These are phyloP conservation scores for Fonsecaea erecta DNA, from an alignment of 2,329 filamentous ascomycete genomes.

Conservation along the genomic window DNA sequence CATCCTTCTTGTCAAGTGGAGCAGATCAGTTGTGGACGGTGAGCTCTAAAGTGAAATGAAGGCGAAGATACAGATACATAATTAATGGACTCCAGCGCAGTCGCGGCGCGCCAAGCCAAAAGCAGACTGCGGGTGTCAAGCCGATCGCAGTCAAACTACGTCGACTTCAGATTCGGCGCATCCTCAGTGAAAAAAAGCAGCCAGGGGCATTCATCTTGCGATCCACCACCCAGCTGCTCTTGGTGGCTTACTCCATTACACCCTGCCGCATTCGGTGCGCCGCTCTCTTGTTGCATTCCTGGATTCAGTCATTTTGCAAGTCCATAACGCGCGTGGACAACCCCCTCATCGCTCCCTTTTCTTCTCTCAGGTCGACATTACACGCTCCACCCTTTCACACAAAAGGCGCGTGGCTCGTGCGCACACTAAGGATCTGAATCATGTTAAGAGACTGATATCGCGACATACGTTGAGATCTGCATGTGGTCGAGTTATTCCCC, in stretches of 20 bases:
- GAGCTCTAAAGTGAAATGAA: background rate
- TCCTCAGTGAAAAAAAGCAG: background rate
- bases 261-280: background rate
- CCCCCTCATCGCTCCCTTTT: slow-evolving; percentile 6
- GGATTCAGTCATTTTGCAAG: slow-evolving; percentile 1
- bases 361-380: background rate
- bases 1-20: background rate
- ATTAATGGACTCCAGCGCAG: too few relatives aligned
- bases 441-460: slow-evolving; percentile 3
- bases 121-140: background rate
- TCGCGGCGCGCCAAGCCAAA: background rate
- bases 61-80: background rate
- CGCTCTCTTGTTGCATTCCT: slow-evolving; percentile 2
- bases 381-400: background rate
- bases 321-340: slow-evolving; percentile 1
- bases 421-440: background rate
- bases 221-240: background rate
- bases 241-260: background rate
- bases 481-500: slow-evolving; percentile 3
- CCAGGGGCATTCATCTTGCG: background rate
- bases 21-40: background rate
- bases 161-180: slow-evolving; percentile 1
- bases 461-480: background rate
- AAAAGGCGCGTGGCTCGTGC: background rate
- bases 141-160: background rate